Base-by-base conservation (phyloP, 208 protist genomes). In the Wallacemonas collosoma region DNA sequence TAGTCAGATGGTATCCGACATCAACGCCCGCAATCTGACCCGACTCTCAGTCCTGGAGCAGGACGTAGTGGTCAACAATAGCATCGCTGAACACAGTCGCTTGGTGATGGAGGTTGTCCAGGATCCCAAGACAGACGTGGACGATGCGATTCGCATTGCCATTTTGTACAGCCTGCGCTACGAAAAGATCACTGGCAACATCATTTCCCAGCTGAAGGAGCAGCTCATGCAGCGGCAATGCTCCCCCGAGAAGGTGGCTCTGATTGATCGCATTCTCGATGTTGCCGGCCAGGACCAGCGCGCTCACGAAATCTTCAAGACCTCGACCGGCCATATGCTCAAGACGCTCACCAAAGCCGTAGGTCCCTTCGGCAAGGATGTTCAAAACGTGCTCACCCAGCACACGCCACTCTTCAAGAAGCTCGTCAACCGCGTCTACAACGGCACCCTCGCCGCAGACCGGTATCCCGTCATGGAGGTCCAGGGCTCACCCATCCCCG, bases 341-440 rank as follows among this genome's bases (percentile, higher is more conserved):
- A 93, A 93, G 68, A 71, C 88, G 11, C 83, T 93, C 44, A 87
- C 81, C 44, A 94, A 90, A 74, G 68, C 92, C 39, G 83, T 96
- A 55, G 76, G 92, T 61, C 83, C 88, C 69, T 92, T 97, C 57
- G 87, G 88, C 53, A 93, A 92, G 71, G 86, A 97, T 68, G 89
- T 99, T 36, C 86, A 98, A 71, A 99, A 99, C 63, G 94, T 99
- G 4, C 98, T 99, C 73, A 99, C 98, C 38, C 96, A 99, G 84
- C 97, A 99, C 77, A 87, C 89, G 62, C 98, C 98, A 45, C 74
- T 94, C 50, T 71, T 99, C 39, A 86, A 86, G 51, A 93, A 96
- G 44, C 75, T 98, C 2, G 77, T 99, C 41, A 95, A 95, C 76
- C 85, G 88, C 47, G 71, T 80, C 40, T 94, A 93, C 75, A 93